These are phyloP conservation scores for Sarocladium brachiariae DNA, from an alignment of 2,329 filamentous ascomycete species.

Conservation along the genomic window DNA sequence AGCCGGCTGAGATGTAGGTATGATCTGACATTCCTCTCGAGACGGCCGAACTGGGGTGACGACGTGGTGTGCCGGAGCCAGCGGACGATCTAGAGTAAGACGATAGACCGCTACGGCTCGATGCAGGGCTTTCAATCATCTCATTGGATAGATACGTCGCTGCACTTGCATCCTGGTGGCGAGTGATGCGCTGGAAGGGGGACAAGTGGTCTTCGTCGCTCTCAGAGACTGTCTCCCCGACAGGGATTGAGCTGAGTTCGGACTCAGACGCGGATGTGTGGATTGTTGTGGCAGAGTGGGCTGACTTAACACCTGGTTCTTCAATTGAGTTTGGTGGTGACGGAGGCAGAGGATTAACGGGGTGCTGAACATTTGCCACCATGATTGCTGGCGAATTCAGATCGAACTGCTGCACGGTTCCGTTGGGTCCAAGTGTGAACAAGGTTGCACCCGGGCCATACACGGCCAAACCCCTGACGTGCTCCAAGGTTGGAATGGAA, in stretches of 20 bases:
- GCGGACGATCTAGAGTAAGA: conserved; percentile 47
- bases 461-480: conserved; percentile 74
- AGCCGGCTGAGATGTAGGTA: conserved; percentile 61
- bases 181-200: conserved; percentile 67
- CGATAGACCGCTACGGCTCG: conserved; percentile 57
- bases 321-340: conserved; percentile 78
- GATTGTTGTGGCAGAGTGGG: conserved; percentile 39
- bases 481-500: conserved; percentile 75
- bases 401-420: conserved; percentile 92
- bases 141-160: conserved; percentile 54
- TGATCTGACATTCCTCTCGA: conserved; percentile 54
- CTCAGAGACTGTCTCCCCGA: conserved; percentile 62
- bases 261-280: conserved; percentile 40
- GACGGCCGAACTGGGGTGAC: conserved; percentile 41
- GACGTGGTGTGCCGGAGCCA: conserved; percentile 44
- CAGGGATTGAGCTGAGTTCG: conserved; percentile 44
- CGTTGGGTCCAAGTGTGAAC: conserved; percentile 82
- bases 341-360: conserved; percentile 69
- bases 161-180: conserved; percentile 34
- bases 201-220: conserved; percentile 74
- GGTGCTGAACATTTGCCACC: conserved; percentile 82
- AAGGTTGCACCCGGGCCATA: conserved; percentile 87
- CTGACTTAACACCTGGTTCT: conserved; percentile 52
- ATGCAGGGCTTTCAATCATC: conserved; percentile 55
- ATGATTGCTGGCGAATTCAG: conserved; percentile 74